Conservation (phyloP, 1,284 basidiomycete species). For the Apiotrichum veenhuisii region DNA sequence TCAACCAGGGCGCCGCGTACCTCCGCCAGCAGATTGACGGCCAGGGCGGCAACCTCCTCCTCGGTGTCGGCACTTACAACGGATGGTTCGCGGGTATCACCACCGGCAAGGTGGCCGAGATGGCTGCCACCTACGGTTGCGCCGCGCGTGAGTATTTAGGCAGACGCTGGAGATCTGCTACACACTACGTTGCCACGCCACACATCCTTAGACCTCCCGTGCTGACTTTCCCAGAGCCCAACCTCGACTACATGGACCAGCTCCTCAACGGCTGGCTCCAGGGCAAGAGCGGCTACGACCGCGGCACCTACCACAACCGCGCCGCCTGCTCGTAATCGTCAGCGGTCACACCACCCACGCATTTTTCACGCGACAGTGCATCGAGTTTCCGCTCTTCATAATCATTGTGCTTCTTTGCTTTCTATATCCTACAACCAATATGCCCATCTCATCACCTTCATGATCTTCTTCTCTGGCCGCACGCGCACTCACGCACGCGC, state of each 20-base stretch:
- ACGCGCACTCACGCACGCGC: no score
- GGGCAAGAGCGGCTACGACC: conserved; percentile 58
- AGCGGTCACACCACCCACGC: no score
- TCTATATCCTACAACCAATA: no score
- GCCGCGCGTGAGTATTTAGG: neutral
- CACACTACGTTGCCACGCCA: no score
- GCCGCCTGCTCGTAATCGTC: no score
- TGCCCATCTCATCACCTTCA: no score
- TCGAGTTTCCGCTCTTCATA: no score
- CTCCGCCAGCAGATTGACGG: conserved; percentile 25
- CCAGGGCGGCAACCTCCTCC: conserved; percentile 61
- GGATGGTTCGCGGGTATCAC: conserved; percentile 68
- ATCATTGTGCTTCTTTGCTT: no score
- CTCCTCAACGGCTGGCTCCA: conserved; percentile 75
- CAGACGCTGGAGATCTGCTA: conserved; percentile 50
- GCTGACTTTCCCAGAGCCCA: conserved; percentile 55
- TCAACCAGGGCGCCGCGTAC: conserved; percentile 33
- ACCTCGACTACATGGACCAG: conserved; percentile 63
- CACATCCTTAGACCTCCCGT: no score
- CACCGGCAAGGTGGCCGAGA: conserved; percentile 45
- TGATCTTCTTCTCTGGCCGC: no score
- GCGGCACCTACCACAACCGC: conserved; percentile 59
- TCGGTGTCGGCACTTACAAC: conserved; percentile 68
- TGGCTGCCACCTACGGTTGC: conserved; percentile 32
- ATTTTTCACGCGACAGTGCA: no score